Evolutionary conservation across 495 filamentous ascomycete genomes (phyloP).

Genomic region (Penicillium lividum): DNA sequence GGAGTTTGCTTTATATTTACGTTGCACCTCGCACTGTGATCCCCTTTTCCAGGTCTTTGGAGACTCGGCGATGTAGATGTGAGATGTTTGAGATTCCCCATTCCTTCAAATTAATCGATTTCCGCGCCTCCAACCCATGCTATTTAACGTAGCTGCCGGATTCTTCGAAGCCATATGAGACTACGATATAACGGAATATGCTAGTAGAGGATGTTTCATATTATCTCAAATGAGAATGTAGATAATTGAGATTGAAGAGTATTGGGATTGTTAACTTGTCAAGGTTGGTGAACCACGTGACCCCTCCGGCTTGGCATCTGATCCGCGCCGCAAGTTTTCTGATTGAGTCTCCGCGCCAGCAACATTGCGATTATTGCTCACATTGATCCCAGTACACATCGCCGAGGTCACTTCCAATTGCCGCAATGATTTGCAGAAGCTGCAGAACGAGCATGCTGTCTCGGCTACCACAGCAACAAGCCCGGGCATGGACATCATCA

Average conservation of each 20-base stretch:
- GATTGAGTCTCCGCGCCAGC: slow-evolving; percentile 17
- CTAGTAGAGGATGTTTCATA: no score
- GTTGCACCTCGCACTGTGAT: not conserved
- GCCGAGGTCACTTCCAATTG: not conserved
- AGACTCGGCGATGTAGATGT: not conserved
- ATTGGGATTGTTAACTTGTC: not conserved
- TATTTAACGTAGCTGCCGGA: no score
- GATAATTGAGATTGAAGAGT: no score
- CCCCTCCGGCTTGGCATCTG: slow-evolving; percentile 46
- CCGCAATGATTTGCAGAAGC: slow-evolving; percentile 49
- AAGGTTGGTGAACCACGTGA: slow-evolving; percentile 30
- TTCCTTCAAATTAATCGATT: no score
- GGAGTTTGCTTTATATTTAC: not conserved
- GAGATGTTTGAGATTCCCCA: no score
- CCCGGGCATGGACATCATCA: slow-evolving; percentile 32
- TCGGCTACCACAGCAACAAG: slow-evolving; percentile 37
- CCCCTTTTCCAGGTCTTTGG: not conserved
- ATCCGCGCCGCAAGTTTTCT: slow-evolving; percentile 47
- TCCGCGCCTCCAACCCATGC: no score
- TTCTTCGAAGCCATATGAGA: no score
- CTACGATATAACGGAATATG: no score
- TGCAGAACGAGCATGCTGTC: slow-evolving; percentile 47
- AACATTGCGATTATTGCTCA: slow-evolving; percentile 4
- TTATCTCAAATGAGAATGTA: no score
- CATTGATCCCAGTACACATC: not conserved